These are phyloP conservation scores for Sarocladiaceae sp. DNA, from an alignment of 2,329 filamentous ascomycete species.

Conservation along the genomic window DNA sequence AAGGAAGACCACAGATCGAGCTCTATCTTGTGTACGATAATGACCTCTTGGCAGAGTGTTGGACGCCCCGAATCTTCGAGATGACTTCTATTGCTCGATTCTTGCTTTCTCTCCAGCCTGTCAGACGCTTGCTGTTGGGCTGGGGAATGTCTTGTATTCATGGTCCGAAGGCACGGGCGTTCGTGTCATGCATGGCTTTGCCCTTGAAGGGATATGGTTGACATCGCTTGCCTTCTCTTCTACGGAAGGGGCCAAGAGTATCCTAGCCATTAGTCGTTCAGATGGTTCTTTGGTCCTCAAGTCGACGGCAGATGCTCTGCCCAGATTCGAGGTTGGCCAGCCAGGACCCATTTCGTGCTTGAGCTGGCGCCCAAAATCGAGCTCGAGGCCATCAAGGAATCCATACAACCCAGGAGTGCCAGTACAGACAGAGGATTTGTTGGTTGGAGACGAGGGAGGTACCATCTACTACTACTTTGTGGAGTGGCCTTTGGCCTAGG, in stretches of 20 bases:
- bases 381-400: conserved; percentile 47
- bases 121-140: conserved; percentile 76
- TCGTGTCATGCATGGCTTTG: conserved; percentile 34
- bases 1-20: too few species aligned
- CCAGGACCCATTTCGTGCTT: conserved; percentile 72
- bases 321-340: conserved; percentile 73
- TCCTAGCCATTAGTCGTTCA: conserved; percentile 80
- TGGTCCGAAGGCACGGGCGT: conserved; percentile 80
- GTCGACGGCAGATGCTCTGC: conserved; percentile 62
- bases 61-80: conserved; percentile 81
- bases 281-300: conserved; percentile 73
- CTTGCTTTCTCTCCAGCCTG: conserved; percentile 77
- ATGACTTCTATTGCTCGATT: conserved; percentile 93
- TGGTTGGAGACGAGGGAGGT: conserved; percentile 81
- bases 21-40: too few species aligned
- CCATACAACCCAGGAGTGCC: conserved; percentile 39
- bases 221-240: conserved; percentile 93
- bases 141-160: conserved; percentile 75
- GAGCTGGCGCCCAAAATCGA: conserved; percentile 68
- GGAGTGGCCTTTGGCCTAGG: conserved; percentile 71
- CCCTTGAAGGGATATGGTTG: conserved; percentile 45
- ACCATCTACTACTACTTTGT: conserved; percentile 84
- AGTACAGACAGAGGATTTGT: conserved; percentile 73
- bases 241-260: conserved; percentile 64
- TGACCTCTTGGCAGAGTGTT: conserved; percentile 59